Conservation (phyloP, 2,329 filamentous ascomycete species). For the Nothopassalora personata region DNA sequence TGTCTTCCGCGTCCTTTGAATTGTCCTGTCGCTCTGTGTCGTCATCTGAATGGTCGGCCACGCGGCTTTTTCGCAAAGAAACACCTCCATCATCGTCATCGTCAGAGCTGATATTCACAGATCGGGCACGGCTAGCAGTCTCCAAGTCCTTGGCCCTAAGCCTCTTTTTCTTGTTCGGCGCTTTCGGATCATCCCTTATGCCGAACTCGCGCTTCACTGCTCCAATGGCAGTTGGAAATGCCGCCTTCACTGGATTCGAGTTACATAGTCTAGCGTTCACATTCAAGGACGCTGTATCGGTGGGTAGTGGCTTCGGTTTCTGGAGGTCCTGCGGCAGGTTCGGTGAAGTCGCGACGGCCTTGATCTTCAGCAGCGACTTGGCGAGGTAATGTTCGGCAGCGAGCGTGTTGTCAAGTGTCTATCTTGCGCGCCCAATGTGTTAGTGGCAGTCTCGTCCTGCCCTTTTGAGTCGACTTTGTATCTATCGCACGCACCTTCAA, state of each 20-base stretch:
- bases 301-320: conserved; percentile 35
- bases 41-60: neutral
- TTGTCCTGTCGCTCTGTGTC: conserved; percentile 6
- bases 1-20: conserved; percentile 26
- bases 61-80: neutral
- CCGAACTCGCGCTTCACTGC: conserved; percentile 40
- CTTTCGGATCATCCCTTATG: conserved; percentile 18
- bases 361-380: conserved; percentile 53
- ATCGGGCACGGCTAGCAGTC: conserved; percentile 1
- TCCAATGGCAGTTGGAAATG: conserved; percentile 43
- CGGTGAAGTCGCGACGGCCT: conserved; percentile 50
- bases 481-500: conserved; percentile 45
- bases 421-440: conserved; percentile 1
- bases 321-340: conserved; percentile 41
- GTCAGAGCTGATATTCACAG: neutral
- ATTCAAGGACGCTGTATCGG: conserved; percentile 49
- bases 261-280: conserved; percentile 57
- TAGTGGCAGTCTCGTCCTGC: conserved; percentile 6
- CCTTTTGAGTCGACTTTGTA: neutral
- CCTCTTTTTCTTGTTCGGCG: conserved; percentile 23
- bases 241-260: conserved; percentile 53
- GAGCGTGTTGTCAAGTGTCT: conserved; percentile 47
- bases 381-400: conserved; percentile 52
- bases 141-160: conserved; percentile 26
- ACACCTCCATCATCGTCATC: neutral